These are phyloP conservation scores for Alloascoidea africana DNA, from an alignment of 805 yeast genomes.

Conservation along the genomic window DNA sequence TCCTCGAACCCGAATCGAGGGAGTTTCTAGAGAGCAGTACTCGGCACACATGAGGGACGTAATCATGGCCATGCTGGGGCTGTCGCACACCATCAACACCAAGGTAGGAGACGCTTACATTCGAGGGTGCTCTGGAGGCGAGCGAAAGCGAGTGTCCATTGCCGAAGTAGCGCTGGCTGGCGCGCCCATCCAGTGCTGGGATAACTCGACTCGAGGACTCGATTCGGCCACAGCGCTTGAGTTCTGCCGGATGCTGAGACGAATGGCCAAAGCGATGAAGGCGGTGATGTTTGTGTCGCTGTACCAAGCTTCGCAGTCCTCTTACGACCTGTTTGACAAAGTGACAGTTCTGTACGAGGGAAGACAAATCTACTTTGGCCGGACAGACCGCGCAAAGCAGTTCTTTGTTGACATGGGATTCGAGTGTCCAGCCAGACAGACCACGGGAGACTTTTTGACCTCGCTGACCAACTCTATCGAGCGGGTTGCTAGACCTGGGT, in stretches of 20 bases:
- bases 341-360: conserved; percentile 41
- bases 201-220: conserved; percentile 58
- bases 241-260: conserved; percentile 40
- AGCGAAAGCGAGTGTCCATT: conserved; percentile 38
- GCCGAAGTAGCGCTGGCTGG: conserved; percentile 33
- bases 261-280: conserved; percentile 32
- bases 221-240: conserved; percentile 60
- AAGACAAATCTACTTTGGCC: conserved; percentile 38
- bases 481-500: conserved; percentile 27
- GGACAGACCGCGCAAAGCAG: conserved; percentile 28
- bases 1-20: conserved; percentile 39
- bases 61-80: conserved; percentile 29
- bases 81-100: conserved; percentile 25
- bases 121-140: conserved; percentile 47
- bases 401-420: conserved; percentile 41
- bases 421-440: conserved; percentile 38
- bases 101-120: conserved; percentile 30
- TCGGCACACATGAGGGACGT: conserved; percentile 34
- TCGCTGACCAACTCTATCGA: conserved; percentile 39
- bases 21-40: conserved; percentile 31
- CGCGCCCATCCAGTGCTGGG: conserved; percentile 41
- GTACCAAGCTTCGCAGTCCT: conserved; percentile 41
- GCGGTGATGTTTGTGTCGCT: conserved; percentile 48
- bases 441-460: conserved; percentile 44
- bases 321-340: conserved; percentile 38